These are phyloP conservation scores for Mrakiaceae sp. DNA, from an alignment of 1,284 basidiomycete species.

Conservation along the genomic window DNA sequence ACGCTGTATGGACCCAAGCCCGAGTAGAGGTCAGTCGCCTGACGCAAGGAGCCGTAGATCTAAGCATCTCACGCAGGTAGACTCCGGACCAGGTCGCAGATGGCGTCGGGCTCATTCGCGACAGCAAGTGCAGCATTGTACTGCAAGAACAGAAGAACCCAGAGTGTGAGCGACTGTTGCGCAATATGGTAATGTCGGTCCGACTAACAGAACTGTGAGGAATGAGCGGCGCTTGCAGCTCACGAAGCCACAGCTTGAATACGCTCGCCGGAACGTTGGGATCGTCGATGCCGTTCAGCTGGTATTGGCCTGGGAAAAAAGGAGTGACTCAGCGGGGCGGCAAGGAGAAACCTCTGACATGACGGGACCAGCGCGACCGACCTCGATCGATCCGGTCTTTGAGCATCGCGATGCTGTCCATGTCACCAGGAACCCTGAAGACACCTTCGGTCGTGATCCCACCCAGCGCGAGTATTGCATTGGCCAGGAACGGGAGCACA, in stretches of 20 bases:
- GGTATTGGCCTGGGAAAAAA: conserved; percentile 1
- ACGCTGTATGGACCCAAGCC: neutral
- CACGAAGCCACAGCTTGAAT: conserved; percentile 83
- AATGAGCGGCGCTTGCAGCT: conserved; percentile 74
- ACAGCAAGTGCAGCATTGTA: neutral
- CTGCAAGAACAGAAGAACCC: neutral
- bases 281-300: conserved; percentile 54
- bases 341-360: neutral
- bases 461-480: conserved; percentile 76
- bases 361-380: conserved; percentile 62
- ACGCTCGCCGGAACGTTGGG: conserved; percentile 76
- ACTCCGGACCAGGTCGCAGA: conserved; percentile 2
- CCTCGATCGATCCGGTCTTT: conserved; percentile 80
- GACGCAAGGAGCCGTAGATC: neutral
- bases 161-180: neutral
- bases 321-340: neutral
- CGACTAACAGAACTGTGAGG: conserved; percentile 40
- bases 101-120: neutral
- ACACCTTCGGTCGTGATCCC: conserved; percentile 76
- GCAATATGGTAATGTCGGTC: conserved; percentile 14
- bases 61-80: conserved; percentile 4
- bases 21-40: neutral
- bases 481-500: conserved; percentile 79
- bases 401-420: conserved; percentile 69
- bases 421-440: conserved; percentile 79